These are phyloP conservation scores for Leptosphaerulina australis DNA, from an alignment of 2,329 filamentous ascomycete genomes.

Conservation along the genomic window DNA sequence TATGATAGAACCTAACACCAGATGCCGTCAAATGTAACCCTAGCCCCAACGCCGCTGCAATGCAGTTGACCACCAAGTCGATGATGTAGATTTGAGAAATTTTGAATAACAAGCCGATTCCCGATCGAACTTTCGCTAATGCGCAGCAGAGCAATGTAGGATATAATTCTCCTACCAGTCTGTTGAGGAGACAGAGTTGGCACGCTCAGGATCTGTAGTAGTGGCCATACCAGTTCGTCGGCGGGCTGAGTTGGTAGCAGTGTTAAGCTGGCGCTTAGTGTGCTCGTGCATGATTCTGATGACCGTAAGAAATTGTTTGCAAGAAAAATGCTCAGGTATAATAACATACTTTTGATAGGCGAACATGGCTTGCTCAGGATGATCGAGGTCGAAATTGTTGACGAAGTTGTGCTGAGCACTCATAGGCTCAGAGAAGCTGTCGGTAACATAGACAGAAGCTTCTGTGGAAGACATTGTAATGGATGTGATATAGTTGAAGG, in stretches of 20 bases:
- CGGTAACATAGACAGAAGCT: constrained; percentile 45
- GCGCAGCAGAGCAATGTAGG: neutral
- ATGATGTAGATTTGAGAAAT: neutral
- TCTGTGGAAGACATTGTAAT: constrained; percentile 32
- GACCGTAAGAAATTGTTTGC: constrained; percentile 14
- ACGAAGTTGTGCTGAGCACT: constrained; percentile 53
- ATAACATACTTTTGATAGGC: constrained; percentile 53
- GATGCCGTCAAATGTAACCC: neutral
- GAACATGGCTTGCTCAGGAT: constrained; percentile 48
- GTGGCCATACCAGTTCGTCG: constrained; percentile 40
- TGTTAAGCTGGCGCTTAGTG: constrained; percentile 56
- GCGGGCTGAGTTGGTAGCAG: constrained; percentile 53
- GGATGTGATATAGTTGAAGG: neutral
- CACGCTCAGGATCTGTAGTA: constrained; percentile 5
- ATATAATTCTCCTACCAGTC: too few relatives aligned
- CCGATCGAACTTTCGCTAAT: constrained; percentile 14
- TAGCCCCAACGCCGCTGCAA: constrained; percentile 2
- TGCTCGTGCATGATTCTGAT: constrained; percentile 57
- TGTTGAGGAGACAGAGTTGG: constrained; percentile 29
- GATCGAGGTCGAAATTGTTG: constrained; percentile 51
- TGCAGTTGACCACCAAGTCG: constrained; percentile 6
- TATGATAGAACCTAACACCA: constrained; percentile 3
- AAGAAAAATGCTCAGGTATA: neutral
- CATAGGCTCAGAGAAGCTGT: constrained; percentile 51
- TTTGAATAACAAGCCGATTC: neutral